A percentile compares a stretch with the other conserved stretches of the same genome.
Conservation (phyloP, 176 grass and related monocot genomes). For the Thalia dealbata region DNA sequence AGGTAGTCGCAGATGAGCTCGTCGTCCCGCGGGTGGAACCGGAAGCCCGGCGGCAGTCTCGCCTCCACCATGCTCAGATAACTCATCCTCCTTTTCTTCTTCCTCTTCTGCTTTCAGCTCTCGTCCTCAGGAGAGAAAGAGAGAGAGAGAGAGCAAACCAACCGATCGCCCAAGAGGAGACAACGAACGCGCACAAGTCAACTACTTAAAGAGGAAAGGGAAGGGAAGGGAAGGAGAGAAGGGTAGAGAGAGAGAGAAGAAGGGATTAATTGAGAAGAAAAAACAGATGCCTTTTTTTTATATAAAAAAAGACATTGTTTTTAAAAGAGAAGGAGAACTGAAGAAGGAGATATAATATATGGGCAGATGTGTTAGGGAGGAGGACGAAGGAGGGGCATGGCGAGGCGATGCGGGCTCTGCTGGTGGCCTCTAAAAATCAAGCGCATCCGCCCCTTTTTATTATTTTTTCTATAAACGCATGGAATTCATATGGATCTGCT, state of each 20-base stretch:
- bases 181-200: constrained; percentile 3
- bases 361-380: too few species aligned
- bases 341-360: too few species aligned
- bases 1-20: constrained; percentile 91
- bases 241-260: neutral
- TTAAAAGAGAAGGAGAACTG: too few species aligned
- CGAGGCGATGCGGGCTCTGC: too few species aligned
- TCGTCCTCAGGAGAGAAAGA: neutral
- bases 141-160: neutral
- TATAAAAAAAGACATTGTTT: too few species aligned
- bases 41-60: constrained; percentile 62
- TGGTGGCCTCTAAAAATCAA: too few species aligned
- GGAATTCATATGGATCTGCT: neutral
- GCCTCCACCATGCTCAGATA: constrained; percentile 80
- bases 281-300: too few species aligned
- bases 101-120: too few species aligned
- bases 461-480: neutral
- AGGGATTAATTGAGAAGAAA: neutral
- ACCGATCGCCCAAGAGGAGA: neutral
- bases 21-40: constrained; percentile 74
- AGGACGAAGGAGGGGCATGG: too few species aligned
- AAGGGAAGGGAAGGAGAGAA: neutral
- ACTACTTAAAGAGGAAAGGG: neutral
- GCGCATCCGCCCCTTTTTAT: neutral
- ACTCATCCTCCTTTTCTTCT: constrained; percentile 29